Evolutionary conservation across 768 basidiomycete genomes (phyloP).

Genomic region (Rhizopogon salebrosus): DNA sequence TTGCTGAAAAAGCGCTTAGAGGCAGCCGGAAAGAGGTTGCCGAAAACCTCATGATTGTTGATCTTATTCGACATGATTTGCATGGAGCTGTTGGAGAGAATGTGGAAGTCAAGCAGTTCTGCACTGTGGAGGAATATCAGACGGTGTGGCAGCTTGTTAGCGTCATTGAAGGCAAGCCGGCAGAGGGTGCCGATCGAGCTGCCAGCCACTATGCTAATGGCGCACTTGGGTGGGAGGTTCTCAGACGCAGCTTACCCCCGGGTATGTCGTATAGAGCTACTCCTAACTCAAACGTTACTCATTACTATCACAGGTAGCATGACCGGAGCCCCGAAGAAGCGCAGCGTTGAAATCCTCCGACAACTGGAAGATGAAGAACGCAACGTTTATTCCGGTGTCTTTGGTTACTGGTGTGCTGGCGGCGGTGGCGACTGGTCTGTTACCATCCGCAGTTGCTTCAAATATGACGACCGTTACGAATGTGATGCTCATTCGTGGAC

Average conservation of each 20-base stretch:
- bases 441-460: constrained; percentile 89
- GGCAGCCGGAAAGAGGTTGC: constrained; percentile 86
- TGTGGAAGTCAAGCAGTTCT: constrained; percentile 81
- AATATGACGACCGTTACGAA: constrained; percentile 40
- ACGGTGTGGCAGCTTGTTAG: constrained; percentile 96
- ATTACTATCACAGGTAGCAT: constrained; percentile 65
- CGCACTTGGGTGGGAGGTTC: constrained; percentile 71
- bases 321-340: constrained; percentile 96
- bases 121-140: constrained; percentile 85
- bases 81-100: constrained; percentile 78
- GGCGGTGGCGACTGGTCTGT: constrained; percentile 93
- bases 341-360: constrained; percentile 86
- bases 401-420: constrained; percentile 88
- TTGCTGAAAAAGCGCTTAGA: constrained; percentile 57
- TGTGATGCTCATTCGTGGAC: constrained; percentile 7
- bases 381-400: constrained; percentile 85
- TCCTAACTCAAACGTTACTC: background rate
- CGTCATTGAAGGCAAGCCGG: constrained; percentile 73
- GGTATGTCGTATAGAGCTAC: constrained; percentile 40
- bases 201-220: constrained; percentile 32
- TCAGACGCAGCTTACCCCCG: constrained; percentile 79
- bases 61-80: constrained; percentile 90
- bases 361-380: constrained; percentile 68
- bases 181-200: constrained; percentile 26
- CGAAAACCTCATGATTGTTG: constrained; percentile 98